Base-by-base conservation (phyloP, 2,329 filamentous ascomycete genomes). In the Cadophora malorum region DNA sequence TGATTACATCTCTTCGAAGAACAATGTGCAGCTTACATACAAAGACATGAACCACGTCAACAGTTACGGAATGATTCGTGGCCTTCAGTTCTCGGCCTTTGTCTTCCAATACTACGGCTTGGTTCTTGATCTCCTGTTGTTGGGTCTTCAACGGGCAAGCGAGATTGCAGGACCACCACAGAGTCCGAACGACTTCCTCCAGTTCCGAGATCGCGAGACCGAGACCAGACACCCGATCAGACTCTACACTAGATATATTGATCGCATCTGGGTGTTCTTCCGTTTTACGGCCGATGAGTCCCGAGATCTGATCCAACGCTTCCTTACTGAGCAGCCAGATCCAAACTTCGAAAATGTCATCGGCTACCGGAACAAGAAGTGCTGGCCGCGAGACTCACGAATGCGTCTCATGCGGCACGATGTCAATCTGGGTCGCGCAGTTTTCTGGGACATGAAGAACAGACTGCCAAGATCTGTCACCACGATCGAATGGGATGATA, bases 31-130 rank as follows among this genome's bases (percentile, higher is more conserved):
- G 79, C 87, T 99, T 71, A 97, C 96, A 70, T 99, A 99, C 85
- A 99, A 99, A 83, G 96, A 99, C 76, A 99, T 99, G 96, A 98
- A 97, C 78, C 96, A 99, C 77, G 96, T 96, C 78, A 99, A 99
- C 81, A 96, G 93, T 78, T 99, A 98, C 78, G 96, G 96, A 74
- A 92, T 99, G 91, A 97, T 99, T 76, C 93, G 96, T 76, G 96
- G 96, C 74, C 86, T 99, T 19, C 96, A 99, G 74, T 99, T 99
- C 81, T 97, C 96, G 1, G 96, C 93, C 0, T 99, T 99, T 71
- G 96, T 99, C 25, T 99, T 99, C 86, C 96, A 99, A 78, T 99
- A 94, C 84, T 99, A 99, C 75, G 96, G 96, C 58, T 84, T 99
- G 69, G 95, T 99, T 68, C 89, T 99, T 64, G 96, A 99, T 81